Percentiles rank a stretch among this genome's conserved stretches.
Evolutionary conservation across 345 rosid species (phyloP).

Genomic region (Angophora floribunda): DNA sequence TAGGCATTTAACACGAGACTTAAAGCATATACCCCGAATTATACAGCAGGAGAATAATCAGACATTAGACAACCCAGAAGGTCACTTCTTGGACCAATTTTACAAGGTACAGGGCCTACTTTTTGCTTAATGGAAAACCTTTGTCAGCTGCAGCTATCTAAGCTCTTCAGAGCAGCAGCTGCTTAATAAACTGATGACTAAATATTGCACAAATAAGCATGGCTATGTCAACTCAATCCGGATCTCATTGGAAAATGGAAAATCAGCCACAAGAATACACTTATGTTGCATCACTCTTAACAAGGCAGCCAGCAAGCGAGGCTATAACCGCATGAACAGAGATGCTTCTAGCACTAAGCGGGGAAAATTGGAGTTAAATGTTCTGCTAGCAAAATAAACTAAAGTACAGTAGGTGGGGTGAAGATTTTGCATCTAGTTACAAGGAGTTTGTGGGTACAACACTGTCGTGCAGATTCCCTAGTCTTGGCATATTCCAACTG

Average conservation of each 20-base stretch:
- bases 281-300: neutral
- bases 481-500: neutral
- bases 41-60: neutral
- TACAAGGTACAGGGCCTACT: neutral
- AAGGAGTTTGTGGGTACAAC: neutral
- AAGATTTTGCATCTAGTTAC: neutral
- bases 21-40: neutral
- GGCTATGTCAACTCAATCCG: neutral
- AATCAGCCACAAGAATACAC: neutral
- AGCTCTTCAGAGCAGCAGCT: neutral
- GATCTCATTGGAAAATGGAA: neutral
- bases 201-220: neutral
- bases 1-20: neutral
- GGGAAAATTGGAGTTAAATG: neutral
- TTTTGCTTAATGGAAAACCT: neutral
- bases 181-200: neutral
- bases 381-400: neutral
- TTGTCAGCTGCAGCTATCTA: neutral
- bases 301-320: neutral
- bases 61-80: neutral
- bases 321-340: neutral
- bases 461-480: neutral
- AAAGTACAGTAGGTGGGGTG: neutral
- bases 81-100: neutral
- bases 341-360: neutral